Evolutionary conservation across 2,329 filamentous ascomycete genomes (phyloP).

Genomic region (Calonectria leucothoes): DNA sequence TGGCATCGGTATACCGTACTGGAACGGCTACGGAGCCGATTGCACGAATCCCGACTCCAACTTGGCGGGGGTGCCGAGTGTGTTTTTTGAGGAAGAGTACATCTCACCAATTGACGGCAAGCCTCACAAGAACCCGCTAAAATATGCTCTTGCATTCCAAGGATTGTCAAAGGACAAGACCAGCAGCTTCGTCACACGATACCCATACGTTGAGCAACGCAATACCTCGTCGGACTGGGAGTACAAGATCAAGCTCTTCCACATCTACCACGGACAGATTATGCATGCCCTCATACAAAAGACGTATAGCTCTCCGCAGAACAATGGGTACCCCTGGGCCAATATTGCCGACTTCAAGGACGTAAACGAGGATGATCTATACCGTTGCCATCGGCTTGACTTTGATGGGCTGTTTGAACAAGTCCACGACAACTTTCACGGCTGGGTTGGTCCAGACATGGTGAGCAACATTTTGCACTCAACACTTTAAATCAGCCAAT

Average conservation of each 20-base stretch:
- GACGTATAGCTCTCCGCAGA: not conserved
- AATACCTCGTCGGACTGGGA: not conserved
- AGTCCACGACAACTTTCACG: slow-evolving; percentile 24
- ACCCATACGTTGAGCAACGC: not conserved
- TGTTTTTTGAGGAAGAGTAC: slow-evolving; percentile 16
- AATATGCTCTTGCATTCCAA: slow-evolving; percentile 10
- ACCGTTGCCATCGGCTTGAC: not conserved
- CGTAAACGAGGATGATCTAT: not conserved
- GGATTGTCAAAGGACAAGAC: slow-evolving; percentile 5
- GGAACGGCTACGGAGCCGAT: slow-evolving; percentile 15
- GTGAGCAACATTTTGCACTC: not conserved
- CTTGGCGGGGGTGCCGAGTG: slow-evolving; percentile 8
- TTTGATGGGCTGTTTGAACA: slow-evolving; percentile 24
- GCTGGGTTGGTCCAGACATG: slow-evolving; percentile 22
- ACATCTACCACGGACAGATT: slow-evolving; percentile 16
- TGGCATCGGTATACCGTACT: slow-evolving; percentile 18
- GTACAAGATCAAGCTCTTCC: slow-evolving; percentile 12
- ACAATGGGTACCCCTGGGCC: slow-evolving; percentile 5
- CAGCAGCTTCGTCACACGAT: slow-evolving; percentile 3
- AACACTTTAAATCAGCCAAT: not conserved
- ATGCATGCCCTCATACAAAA: not conserved
- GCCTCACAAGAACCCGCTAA: slow-evolving; percentile 10
- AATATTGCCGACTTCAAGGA: slow-evolving; percentile 10
- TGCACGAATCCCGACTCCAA: not conserved
- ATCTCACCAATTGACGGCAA: not conserved